Conservation (phyloP, 179 eudicot species). For the Gypsophila paniculata region DNA sequence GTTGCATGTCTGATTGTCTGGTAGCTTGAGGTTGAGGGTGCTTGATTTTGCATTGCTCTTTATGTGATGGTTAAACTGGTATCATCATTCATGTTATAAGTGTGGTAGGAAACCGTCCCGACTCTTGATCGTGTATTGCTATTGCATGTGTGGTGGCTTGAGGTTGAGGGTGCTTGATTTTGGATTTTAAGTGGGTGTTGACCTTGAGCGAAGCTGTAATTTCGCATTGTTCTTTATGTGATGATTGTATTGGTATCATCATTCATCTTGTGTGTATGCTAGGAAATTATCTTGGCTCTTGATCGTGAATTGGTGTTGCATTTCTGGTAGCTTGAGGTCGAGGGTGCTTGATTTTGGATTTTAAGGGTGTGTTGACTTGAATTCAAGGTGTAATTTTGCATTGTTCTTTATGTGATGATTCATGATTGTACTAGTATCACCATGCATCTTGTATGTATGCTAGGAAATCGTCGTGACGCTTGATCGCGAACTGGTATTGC, state of each 20-base stretch:
- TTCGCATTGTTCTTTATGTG: background rate
- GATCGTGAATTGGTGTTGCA: too few species aligned
- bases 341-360: background rate
- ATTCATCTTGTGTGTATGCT: too few species aligned
- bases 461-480: background rate
- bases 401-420: background rate
- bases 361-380: conserved; percentile 4
- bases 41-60: background rate
- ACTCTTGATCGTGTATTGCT: too few species aligned
- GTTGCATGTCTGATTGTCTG: conserved; percentile 9
- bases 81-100: too few species aligned
- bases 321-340: background rate
- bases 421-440: background rate
- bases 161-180: background rate
- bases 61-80: background rate
- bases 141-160: background rate
- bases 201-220: background rate
- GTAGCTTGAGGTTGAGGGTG: background rate
- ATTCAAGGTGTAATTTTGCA: background rate
- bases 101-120: too few species aligned
- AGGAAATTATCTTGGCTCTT: too few species aligned
- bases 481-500: conserved; percentile 15
- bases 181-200: conserved; percentile 9
- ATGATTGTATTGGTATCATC: background rate
- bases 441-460: background rate